Base-by-base conservation (phyloP, 148 eudicot species). In the Cornus florida region DNA sequence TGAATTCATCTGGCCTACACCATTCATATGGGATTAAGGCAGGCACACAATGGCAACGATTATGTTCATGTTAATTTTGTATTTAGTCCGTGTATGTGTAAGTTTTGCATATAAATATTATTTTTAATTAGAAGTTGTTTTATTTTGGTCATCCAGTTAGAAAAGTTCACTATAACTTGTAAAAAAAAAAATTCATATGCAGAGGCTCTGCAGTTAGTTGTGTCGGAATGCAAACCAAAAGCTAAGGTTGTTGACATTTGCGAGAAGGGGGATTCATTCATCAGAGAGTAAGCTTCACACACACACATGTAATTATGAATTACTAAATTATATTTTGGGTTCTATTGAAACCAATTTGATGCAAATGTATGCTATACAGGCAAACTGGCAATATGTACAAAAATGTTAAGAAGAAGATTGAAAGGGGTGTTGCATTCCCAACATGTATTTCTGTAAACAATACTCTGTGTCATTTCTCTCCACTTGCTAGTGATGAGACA, bases 401-500 rank as follows among this genome's bases (percentile, higher is more conserved):
- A 86, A 94, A 87, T 75, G 90, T 82, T 67, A 94, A 94, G 86
- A 94, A 91, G 92, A 94, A 94, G 95, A 92, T 94, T 50, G 98
- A 94, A 84, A 91, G 86, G 84, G 98, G 98, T 70, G 86, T 95
- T 81, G 98, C 98, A 32, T 95, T 95, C 77, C 98, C 98, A 13
- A 91, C 98, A 10, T 95, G 98, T 82, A 75, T 95, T 43, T 95
- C 98, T 2, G 94, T 94, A 59, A 95, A 95, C 89, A 95, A 89
- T 79, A 88, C 89, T 14, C 88, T 93, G 53, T 82, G 95, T 75
- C 98, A 92, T 87, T 90, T 81, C 70, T 95, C 97, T 0, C 97
- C 98, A 0, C 93, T 95, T 83, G 92, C 94, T 31, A 88, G 91
- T 82, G 98, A 95, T 12, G 97, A 93, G 71, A 74, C 92, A 0